Evolutionary conservation across 2,329 filamentous ascomycete genomes (phyloP).

Genomic region (Furcasterigmium furcatum): DNA sequence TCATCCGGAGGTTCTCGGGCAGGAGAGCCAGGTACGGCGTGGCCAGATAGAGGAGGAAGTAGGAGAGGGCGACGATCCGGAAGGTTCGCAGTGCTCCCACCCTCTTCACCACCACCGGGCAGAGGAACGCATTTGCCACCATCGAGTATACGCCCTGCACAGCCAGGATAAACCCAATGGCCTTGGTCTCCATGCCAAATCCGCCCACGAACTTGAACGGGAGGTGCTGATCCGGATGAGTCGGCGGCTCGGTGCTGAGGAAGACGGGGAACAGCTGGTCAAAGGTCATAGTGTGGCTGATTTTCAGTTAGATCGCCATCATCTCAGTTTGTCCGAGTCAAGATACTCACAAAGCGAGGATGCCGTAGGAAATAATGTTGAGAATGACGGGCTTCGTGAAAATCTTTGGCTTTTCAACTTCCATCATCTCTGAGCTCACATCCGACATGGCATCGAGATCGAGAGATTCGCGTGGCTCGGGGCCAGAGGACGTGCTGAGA

Average conservation of each 20-base stretch:
- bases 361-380: constrained; percentile 86
- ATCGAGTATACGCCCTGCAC: constrained; percentile 89
- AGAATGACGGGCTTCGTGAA: constrained; percentile 85
- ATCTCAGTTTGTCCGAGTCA: background rate
- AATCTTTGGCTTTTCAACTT: constrained; percentile 38
- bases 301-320: constrained; percentile 13
- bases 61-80: constrained; percentile 74
- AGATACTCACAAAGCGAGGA: constrained; percentile 83
- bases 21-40: constrained; percentile 88
- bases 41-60: constrained; percentile 82
- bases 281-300: constrained; percentile 92
- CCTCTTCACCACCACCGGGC: constrained; percentile 71
- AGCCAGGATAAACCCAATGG: constrained; percentile 84
- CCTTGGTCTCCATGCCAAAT: constrained; percentile 77
- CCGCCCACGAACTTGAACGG: constrained; percentile 90
- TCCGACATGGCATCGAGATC: constrained; percentile 20
- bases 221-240: constrained; percentile 41
- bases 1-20: constrained; percentile 66
- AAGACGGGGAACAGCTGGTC: constrained; percentile 93
- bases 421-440: background rate
- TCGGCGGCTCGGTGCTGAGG: constrained; percentile 64
- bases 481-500: constrained; percentile 27
- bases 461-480: constrained; percentile 28
- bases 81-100: constrained; percentile 81
- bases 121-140: constrained; percentile 78